phyloP scores from a whole-genome alignment of 306 rosid species.

The Medicago lupulina region DNA sequence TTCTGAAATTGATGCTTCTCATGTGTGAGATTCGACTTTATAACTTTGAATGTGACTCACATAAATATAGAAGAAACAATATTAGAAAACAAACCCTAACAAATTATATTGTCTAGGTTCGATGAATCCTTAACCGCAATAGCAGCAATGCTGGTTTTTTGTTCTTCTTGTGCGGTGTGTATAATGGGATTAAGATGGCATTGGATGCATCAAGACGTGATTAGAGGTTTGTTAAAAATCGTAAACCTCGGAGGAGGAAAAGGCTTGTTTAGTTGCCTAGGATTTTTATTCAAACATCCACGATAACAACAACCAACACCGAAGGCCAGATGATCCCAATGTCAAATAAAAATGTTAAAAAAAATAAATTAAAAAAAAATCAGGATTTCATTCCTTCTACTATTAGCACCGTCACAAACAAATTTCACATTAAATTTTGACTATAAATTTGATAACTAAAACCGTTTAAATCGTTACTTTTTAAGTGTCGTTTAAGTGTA shows the following conservation, averaged over 20 bases:
- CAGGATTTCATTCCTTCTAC: too few relatives aligned
- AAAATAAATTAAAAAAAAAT: too few relatives aligned
- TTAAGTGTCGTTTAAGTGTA: too few relatives aligned
- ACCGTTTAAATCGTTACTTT: too few relatives aligned
- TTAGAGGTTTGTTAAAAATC: constrained; percentile 19
- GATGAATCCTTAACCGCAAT: constrained; percentile 36
- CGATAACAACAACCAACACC: not conserved
- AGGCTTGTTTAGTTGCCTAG: constrained; percentile 35
- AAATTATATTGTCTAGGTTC: constrained; percentile 47
- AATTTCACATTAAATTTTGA: too few relatives aligned
- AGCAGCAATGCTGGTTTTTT: not conserved
- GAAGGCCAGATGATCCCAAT: not conserved
- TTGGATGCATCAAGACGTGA: constrained; percentile 13
- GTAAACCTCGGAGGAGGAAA: constrained; percentile 9
- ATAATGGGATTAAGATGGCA: not conserved
- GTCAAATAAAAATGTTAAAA: not conserved
- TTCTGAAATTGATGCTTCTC: constrained; percentile 54
- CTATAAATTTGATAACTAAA: too few relatives aligned
- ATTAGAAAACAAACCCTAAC: not conserved
- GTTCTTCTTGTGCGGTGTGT: not conserved
- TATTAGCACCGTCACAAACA: too few relatives aligned
- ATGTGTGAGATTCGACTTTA: constrained; percentile 38
- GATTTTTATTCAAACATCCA: constrained; percentile 1
- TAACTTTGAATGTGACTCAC: constrained; percentile 26
- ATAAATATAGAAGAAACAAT: constrained; percentile 9